A percentile compares a stretch with the other conserved stretches of the same genome.
phyloP scores from a whole-genome alignment of 768 basidiomycete species.

The Lactarius tabidus region DNA sequence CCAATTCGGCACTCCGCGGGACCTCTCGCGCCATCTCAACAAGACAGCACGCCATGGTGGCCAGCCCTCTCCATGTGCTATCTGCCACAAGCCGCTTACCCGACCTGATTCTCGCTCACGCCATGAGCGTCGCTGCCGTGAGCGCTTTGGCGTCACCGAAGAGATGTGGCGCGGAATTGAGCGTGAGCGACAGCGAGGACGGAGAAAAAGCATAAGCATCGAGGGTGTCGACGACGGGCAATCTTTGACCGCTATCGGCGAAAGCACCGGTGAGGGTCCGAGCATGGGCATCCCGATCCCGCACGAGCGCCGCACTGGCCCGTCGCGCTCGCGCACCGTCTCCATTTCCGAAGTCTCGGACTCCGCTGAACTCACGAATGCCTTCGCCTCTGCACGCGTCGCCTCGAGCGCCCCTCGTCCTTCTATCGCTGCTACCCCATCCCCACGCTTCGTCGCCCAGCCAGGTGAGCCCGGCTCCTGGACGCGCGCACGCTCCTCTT shows the following conservation, averaged over 20 bases:
- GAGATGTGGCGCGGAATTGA: conserved; percentile 24
- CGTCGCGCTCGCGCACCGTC: conserved; percentile 17
- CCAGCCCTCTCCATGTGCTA: conserved; percentile 21
- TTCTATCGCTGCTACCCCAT: not conserved
- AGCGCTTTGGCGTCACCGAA: conserved; percentile 24
- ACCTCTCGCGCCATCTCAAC: conserved; percentile 21
- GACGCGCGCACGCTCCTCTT: conserved; percentile 14
- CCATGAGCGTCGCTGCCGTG: conserved; percentile 24
- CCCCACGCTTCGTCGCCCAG: not conserved
- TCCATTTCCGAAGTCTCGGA: conserved; percentile 17
- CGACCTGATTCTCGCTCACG: conserved; percentile 21
- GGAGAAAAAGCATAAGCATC: conserved; percentile 20
- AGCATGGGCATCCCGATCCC: not conserved
- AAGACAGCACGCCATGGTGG: conserved; percentile 20
- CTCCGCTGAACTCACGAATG: not conserved
- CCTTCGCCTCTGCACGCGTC: conserved; percentile 2
- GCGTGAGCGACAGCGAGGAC: conserved; percentile 19
- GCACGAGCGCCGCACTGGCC: not conserved
- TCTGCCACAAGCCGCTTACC: conserved; percentile 21
- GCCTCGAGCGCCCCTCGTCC: conserved; percentile 3
- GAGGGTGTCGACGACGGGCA: conserved; percentile 5
- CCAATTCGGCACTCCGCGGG: conserved; percentile 22
- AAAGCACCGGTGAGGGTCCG: not conserved
- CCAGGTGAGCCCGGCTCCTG: conserved; percentile 6
- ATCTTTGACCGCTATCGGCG: not conserved